Conservation (phyloP, 2,329 filamentous ascomycete species). For the Exophiala aquamarina region DNA sequence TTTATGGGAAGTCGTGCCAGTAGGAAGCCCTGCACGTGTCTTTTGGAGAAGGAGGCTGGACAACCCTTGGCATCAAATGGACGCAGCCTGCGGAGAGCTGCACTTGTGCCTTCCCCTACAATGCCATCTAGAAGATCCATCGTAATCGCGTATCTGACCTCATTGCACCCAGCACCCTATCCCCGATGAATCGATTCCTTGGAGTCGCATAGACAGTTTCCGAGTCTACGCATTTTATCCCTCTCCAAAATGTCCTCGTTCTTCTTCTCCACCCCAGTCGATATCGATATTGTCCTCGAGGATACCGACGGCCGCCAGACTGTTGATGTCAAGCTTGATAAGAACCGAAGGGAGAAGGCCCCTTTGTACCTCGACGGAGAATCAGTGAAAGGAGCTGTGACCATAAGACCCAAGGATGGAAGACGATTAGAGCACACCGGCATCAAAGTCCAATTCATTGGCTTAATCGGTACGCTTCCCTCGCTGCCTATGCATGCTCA, state of each 20-base stretch:
- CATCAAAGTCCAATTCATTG: conserved; percentile 99
- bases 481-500: conserved; percentile 12
- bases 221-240: not conserved
- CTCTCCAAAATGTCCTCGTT: conserved; percentile 78
- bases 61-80: too few relatives aligned
- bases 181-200: too few relatives aligned
- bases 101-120: too few relatives aligned
- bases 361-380: conserved; percentile 97
- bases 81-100: too few relatives aligned
- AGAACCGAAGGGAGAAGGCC: conserved; percentile 94
- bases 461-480: conserved; percentile 76
- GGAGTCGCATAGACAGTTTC: not conserved
- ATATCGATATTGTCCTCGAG: conserved; percentile 97
- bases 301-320: conserved; percentile 91
- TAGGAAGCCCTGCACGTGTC: too few relatives aligned
- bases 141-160: too few relatives aligned
- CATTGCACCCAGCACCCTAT: too few relatives aligned
- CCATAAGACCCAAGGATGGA: conserved; percentile 93
- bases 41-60: too few relatives aligned
- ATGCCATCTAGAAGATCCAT: too few relatives aligned
- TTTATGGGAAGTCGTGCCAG: too few relatives aligned
- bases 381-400: conserved; percentile 94
- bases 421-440: conserved; percentile 97
- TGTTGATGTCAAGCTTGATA: conserved; percentile 97
- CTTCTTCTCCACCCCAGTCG: conserved; percentile 96